These are phyloP conservation scores for Hymenoscyphus linearis DNA, from an alignment of 2,329 filamentous ascomycete species.

Conservation along the genomic window DNA sequence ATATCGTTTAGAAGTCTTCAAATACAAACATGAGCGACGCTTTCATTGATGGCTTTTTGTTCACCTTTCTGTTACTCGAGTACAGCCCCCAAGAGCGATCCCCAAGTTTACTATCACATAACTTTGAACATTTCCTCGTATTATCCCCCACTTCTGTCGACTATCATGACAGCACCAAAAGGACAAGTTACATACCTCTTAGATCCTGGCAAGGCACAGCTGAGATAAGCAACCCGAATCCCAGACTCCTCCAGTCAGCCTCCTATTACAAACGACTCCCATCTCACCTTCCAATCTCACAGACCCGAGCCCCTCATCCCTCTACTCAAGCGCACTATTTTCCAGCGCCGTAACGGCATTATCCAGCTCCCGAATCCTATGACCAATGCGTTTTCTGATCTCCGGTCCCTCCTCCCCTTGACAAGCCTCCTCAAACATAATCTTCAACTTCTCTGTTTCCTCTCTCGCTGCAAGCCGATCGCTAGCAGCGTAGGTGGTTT, in stretches of 20 bases:
- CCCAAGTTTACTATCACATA: too few relatives aligned
- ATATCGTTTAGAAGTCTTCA: too few relatives aligned
- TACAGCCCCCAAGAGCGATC: too few relatives aligned
- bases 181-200: too few relatives aligned
- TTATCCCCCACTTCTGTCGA: too few relatives aligned
- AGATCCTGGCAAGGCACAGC: too few relatives aligned
- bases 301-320: neutral
- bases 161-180: too few relatives aligned
- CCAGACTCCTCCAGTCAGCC: neutral
- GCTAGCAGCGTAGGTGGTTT: slow-evolving; percentile 40
- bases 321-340: slow-evolving; percentile 30
- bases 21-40: too few relatives aligned
- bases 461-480: slow-evolving; percentile 42
- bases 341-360: slow-evolving; percentile 39
- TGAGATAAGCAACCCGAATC: too few relatives aligned
- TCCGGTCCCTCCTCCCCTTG: slow-evolving; percentile 36
- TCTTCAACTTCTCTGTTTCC: slow-evolving; percentile 36
- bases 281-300: neutral
- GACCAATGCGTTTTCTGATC: slow-evolving; percentile 39
- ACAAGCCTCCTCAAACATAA: slow-evolving; percentile 29
- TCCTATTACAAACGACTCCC: neutral
- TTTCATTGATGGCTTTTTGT: too few relatives aligned
- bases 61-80: too few relatives aligned
- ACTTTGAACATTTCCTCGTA: too few relatives aligned
- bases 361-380: slow-evolving; percentile 41